Evolutionary conservation across 345 rosid genomes (phyloP).

Genomic region (Streptanthus diversifolius): DNA sequence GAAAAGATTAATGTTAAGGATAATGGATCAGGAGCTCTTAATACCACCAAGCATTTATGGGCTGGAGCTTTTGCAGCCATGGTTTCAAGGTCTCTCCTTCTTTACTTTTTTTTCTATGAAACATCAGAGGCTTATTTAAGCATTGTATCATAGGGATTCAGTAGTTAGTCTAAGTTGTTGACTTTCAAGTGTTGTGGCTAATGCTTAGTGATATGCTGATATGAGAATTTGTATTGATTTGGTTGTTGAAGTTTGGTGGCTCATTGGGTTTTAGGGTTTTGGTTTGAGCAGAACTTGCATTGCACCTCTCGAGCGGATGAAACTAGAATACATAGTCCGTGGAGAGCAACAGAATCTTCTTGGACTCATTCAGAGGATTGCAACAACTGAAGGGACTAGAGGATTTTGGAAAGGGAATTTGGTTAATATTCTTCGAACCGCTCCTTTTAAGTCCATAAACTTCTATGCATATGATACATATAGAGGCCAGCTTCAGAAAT

Average conservation of each 20-base stretch:
- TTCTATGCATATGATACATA: slow-evolving; percentile 73
- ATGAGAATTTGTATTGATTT: slow-evolving; percentile 1
- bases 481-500: slow-evolving; percentile 55
- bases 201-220: neutral
- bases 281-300: slow-evolving; percentile 59
- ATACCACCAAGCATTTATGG: slow-evolving; percentile 65
- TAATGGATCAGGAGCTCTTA: slow-evolving; percentile 33
- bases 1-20: slow-evolving; percentile 22
- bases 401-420: slow-evolving; percentile 83
- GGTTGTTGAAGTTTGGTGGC: slow-evolving; percentile 26
- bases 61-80: slow-evolving; percentile 81
- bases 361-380: slow-evolving; percentile 52
- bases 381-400: slow-evolving; percentile 54
- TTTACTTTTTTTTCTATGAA: neutral
- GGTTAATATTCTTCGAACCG: slow-evolving; percentile 66
- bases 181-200: slow-evolving; percentile 5
- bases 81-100: slow-evolving; percentile 61
- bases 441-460: slow-evolving; percentile 75
- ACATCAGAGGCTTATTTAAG: neutral
- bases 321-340: slow-evolving; percentile 71
- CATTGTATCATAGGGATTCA: neutral
- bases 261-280: slow-evolving; percentile 33
- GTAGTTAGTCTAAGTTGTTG: slow-evolving; percentile 1
- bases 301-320: slow-evolving; percentile 75
- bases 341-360: slow-evolving; percentile 56